phyloP scores from a whole-genome alignment of 2,329 filamentous ascomycete species.

The Alternaria conjuncta region DNA sequence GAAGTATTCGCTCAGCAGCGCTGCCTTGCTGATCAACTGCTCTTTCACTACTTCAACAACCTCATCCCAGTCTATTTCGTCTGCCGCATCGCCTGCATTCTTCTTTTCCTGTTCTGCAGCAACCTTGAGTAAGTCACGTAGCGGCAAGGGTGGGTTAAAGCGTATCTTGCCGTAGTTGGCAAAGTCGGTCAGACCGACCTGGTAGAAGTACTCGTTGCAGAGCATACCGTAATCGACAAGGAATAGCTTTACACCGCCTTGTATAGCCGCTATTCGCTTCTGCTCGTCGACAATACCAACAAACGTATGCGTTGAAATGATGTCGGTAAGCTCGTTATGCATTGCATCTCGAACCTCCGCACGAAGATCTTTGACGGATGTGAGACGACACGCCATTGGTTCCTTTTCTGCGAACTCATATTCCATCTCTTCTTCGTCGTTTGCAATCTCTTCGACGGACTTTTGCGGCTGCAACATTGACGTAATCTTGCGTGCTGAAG shows the following conservation, averaged over 20 bases:
- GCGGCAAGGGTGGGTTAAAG: slow-evolving; percentile 75
- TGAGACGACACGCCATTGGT: slow-evolving; percentile 72
- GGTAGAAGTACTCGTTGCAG: slow-evolving; percentile 90
- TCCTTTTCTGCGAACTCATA: slow-evolving; percentile 78
- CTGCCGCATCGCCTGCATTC: slow-evolving; percentile 45
- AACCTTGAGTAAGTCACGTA: slow-evolving; percentile 74
- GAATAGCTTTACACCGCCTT: slow-evolving; percentile 89
- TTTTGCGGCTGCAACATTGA: slow-evolving; percentile 79
- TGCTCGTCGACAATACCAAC: slow-evolving; percentile 90
- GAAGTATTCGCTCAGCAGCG: slow-evolving; percentile 95
- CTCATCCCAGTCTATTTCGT: slow-evolving; percentile 69
- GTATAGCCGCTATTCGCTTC: slow-evolving; percentile 87
- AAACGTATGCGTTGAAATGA: slow-evolving; percentile 88
- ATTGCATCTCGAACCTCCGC: slow-evolving; percentile 79
- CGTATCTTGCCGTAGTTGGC: slow-evolving; percentile 88
- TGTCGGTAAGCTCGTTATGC: slow-evolving; percentile 85
- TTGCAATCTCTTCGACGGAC: slow-evolving; percentile 38
- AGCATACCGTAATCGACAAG: slow-evolving; percentile 91
- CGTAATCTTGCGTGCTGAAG: slow-evolving; percentile 89
- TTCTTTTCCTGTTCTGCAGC: slow-evolving; percentile 74
- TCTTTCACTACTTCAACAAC: slow-evolving; percentile 70
- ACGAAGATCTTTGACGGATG: slow-evolving; percentile 85
- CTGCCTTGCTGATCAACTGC: slow-evolving; percentile 75
- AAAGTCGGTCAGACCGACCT: slow-evolving; percentile 92
- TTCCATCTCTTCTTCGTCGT: slow-evolving; percentile 60